These are phyloP conservation scores for Kitagawia praeruptora DNA, from an alignment of 129 eudicot species.

Conservation along the genomic window DNA sequence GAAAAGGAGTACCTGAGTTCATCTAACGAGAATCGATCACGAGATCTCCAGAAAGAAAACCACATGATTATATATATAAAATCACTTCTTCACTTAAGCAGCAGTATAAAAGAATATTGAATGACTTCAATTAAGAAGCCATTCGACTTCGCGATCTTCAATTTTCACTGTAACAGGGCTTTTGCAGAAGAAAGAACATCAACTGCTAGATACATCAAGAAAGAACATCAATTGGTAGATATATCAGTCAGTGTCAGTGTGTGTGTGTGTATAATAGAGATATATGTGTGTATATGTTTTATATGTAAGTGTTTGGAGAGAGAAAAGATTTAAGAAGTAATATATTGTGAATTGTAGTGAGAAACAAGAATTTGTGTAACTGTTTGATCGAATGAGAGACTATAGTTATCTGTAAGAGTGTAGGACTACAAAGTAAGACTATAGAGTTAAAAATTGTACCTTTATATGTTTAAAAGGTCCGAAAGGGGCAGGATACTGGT, in stretches of 20 bases:
- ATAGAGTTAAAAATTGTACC: background rate
- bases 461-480: background rate
- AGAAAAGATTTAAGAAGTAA: too few relatives aligned
- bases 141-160: background rate
- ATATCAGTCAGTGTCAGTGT: too few relatives aligned
- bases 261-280: too few relatives aligned
- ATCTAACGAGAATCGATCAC: conserved; percentile 59
- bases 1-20: conserved; percentile 50
- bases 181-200: background rate
- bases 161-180: background rate
- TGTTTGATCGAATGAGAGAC: too few relatives aligned
- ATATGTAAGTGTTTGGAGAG: too few relatives aligned
- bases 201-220: background rate
- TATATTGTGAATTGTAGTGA: too few relatives aligned
- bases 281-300: too few relatives aligned
- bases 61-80: conserved; percentile 39
- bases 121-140: conserved; percentile 5
- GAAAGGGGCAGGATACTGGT: background rate
- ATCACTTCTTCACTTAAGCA: conserved; percentile 7
- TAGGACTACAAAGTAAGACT: background rate
- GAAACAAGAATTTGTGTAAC: too few relatives aligned
- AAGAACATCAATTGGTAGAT: too few relatives aligned
- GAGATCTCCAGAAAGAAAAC: conserved; percentile 74
- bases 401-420: background rate
- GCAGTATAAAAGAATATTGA: conserved; percentile 1